A percentile compares a stretch with the other conserved stretches of the same genome.
phyloP scores from a whole-genome alignment of 2,329 filamentous ascomycete genomes.

The Ophiocordyceps sinensis region DNA sequence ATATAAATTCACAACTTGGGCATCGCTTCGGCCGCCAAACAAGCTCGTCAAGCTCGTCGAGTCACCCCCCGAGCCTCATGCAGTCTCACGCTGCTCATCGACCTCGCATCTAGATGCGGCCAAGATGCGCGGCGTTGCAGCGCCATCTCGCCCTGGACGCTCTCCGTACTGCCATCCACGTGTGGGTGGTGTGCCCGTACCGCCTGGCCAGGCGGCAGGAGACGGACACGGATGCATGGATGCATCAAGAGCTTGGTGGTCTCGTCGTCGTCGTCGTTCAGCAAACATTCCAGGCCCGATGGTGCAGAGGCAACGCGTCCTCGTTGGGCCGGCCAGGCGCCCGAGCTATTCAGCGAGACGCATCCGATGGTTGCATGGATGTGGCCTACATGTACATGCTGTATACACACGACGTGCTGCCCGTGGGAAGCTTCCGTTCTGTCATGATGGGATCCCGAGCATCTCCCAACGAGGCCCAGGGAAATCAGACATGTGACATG shows the following conservation, averaged over 20 bases:
- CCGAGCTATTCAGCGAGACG: background rate
- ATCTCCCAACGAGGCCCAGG: background rate
- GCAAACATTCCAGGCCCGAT: background rate
- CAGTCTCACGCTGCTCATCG: constrained; percentile 11
- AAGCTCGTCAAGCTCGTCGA: too few species aligned
- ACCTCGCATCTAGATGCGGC: constrained; percentile 5
- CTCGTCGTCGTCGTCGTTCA: too few species aligned
- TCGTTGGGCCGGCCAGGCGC: background rate
- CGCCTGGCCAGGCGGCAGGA: too few species aligned
- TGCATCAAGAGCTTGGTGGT: too few species aligned
- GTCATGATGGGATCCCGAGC: background rate
- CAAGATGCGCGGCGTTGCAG: background rate
- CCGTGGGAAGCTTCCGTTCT: background rate
- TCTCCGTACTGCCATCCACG: too few species aligned
- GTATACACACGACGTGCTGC: too few species aligned
- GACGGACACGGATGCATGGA: too few species aligned
- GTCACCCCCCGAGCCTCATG: constrained; percentile 3
- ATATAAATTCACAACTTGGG: too few species aligned
- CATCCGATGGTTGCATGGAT: background rate
- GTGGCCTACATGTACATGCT: background rate
- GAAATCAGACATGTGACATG: background rate
- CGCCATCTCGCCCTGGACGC: background rate
- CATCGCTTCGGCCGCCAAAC: too few species aligned
- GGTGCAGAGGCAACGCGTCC: background rate
- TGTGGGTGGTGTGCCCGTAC: too few species aligned